Base-by-base conservation (phyloP, 306 rosid species). In the Dryas octopetala region DNA sequence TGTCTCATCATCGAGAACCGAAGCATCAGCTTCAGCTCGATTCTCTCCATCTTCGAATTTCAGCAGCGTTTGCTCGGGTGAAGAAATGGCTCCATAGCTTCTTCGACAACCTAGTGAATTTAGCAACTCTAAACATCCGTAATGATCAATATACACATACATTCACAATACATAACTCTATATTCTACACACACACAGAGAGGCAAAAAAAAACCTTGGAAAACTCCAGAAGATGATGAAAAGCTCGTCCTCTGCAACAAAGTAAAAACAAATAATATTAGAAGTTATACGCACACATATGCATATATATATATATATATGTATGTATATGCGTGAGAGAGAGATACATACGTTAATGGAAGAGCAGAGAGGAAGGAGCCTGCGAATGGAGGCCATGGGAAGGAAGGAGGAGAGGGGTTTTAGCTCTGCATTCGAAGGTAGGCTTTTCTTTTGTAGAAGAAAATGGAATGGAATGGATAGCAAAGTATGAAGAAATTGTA, bases 361-460 rank as follows among this genome's bases (percentile, higher is more conserved):
- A 44, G 73, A 82, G 77, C 70, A 75, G 57, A 73, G 81, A 4
- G 78, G 78, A 44, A 62, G 83, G 73, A 85, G 80, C 81, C 85
- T 77, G 13, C 91, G 90, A 87, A 81, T 32, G 48, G 77, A 76
- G 28, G 90, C 90, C 98, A 93, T 93, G 74, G 5, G 83, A 81
- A 76, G 73, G 51, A 74, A 68, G 47, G 9, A 60, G 13, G 4
- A 15, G 48, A 16, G 49, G 78, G 59, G 53, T 12, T 68, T 55
- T 70, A 77, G 23, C 23, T 5, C 16, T 2, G 84, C 77, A 72
- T 72, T 67, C 44, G 74, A 67, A 58, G 67, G 9, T 28, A 47
- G 68, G 80, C 54, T 43, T 70, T 64, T 32, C 16, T 16, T 64
- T 46, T 59, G 41, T 59, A 23, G 43, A 9, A 11, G 43, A 62